Evolutionary conservation across 148 eudicot species (phyloP), one percentile per base, ranked within the genome.

Genomic region (Arctostaphylos glauca): DNA sequence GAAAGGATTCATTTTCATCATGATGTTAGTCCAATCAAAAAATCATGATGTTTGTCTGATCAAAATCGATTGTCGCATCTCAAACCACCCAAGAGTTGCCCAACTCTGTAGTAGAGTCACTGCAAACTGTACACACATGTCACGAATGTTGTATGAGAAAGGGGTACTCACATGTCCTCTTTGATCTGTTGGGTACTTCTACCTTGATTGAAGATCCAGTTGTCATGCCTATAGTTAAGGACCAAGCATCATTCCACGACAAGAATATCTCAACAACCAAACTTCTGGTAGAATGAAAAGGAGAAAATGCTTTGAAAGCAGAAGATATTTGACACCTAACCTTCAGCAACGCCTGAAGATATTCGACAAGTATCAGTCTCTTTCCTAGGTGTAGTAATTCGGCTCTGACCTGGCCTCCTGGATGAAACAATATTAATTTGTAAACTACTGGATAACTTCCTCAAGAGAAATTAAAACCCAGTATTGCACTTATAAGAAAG

Each of bases 331-430:
- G 5, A n/a, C 13, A 31, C 48, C 91, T 83, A 77, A 96, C 99
- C 99, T 59, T 96, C 97, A 83, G 98, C 89, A 86, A 89, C 80
- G 46, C 99, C 99, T 1, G 99, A 96, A 84, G 87, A 85, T 79
- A 96, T 96, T 82, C 54, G 68, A 90, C 98, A 94, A 41, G 98
- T 93, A 88, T 96, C 99, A 4, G 99, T 96, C 91, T 96, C 99
- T 84, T 96, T 94, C 84, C 99, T 92, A 62, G 99, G 99, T 48
- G 99, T 96, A 76, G 97, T 96, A 66, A 96, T 96, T 80, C 99
- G 90, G 85, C 99, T 96, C 86, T 96, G 99, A 54, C 99, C 99
- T 84, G 99, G 99, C 88, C 95, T 92, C 97, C 99, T 96, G 88
- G 31, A 86, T 66, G 62, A 49, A 89, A 81, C 52, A 86, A 74